Percentiles rank a stretch among this genome's conserved stretches.
Conservation (phyloP, 768 basidiomycete genomes). For the Hericium coralloides region DNA sequence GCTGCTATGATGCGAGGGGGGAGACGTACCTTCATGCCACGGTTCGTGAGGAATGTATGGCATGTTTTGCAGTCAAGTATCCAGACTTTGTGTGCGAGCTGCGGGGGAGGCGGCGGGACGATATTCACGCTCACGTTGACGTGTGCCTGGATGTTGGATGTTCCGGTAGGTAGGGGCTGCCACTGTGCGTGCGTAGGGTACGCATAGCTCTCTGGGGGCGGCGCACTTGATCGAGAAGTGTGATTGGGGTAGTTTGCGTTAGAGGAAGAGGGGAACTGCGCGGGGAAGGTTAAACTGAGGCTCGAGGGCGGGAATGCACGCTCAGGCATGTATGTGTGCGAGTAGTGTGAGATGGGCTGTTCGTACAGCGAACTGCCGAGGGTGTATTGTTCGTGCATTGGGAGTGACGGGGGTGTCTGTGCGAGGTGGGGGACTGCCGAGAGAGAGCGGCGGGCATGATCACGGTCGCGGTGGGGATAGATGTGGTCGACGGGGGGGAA, state of each 20-base stretch:
- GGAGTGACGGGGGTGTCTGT: background rate
- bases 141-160: background rate
- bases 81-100: constrained; percentile 66
- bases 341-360: background rate
- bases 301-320: background rate
- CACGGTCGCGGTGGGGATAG: background rate
- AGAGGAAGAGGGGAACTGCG: background rate
- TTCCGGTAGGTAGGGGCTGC: background rate
- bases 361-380: background rate
- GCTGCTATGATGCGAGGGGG: background rate
- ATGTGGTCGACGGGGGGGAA: background rate
- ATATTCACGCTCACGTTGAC: constrained; percentile 19
- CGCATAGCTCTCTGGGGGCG: constrained; percentile 4
- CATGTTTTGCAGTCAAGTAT: constrained; percentile 72
- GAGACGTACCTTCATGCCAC: constrained; percentile 66
- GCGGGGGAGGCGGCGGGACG: constrained; percentile 30
- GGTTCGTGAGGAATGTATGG: constrained; percentile 66
- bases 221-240: background rate
- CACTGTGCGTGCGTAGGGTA: constrained; percentile 4
- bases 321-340: background rate
- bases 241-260: background rate
- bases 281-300: background rate
- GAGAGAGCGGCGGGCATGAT: background rate
- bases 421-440: background rate
- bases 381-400: background rate